Percentiles rank a stretch among this genome's conserved stretches.
Evolutionary conservation across 2,329 filamentous ascomycete genomes (phyloP).

Genomic region (Tolypocladium ophioglossoides): DNA sequence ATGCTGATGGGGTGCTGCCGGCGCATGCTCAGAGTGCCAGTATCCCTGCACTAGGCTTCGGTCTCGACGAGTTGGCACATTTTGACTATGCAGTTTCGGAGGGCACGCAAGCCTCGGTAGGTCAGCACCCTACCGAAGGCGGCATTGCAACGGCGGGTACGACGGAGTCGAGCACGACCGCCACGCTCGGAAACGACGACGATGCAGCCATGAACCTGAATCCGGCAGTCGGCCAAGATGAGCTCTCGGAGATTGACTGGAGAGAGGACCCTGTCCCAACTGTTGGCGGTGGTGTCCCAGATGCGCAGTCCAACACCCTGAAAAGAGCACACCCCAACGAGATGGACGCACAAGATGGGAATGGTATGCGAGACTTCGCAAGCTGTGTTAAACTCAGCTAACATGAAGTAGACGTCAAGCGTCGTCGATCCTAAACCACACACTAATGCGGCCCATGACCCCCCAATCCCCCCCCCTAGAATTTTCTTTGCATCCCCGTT

Average conservation of each 20-base stretch:
- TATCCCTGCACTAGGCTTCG: constrained; percentile 14
- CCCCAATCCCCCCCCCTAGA: too few species aligned
- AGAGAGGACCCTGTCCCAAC: neutral
- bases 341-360: constrained; percentile 20
- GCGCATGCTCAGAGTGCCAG: constrained; percentile 12
- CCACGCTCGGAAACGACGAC: neutral
- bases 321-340: constrained; percentile 1
- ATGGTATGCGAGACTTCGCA: constrained; percentile 12
- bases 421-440: constrained; percentile 29
- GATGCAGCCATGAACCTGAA: neutral
- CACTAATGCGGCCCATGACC: constrained; percentile 7
- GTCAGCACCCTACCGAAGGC: neutral
- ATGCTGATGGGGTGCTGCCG: constrained; percentile 14
- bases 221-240: neutral
- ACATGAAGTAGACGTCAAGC: constrained; percentile 34
- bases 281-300: neutral
- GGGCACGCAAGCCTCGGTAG: constrained; percentile 1
- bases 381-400: neutral
- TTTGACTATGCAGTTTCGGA: constrained; percentile 1
- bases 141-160: neutral
- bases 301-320: neutral
- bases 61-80: constrained; percentile 11
- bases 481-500: neutral
- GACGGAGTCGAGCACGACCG: neutral
- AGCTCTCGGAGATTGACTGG: constrained; percentile 5